Evolutionary conservation across 345 rosid genomes (phyloP).

Genomic region (Acer yangbiense): DNA sequence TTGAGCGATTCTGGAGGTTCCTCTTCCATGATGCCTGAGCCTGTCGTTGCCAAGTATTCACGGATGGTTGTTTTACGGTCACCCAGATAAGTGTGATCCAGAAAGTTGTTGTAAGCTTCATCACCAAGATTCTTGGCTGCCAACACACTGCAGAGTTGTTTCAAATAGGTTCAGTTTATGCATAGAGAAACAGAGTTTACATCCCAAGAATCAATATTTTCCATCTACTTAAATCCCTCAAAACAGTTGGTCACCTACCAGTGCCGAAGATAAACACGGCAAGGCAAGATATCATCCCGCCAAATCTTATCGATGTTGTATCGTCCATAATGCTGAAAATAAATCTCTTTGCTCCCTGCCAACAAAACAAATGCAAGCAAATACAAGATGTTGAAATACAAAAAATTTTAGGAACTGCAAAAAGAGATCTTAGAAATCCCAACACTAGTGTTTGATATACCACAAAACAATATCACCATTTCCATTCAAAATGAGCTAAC

Average conservation of each 20-base stretch:
- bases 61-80: slow-evolving; percentile 70
- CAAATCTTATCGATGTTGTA: slow-evolving; percentile 78
- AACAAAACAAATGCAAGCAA: background rate
- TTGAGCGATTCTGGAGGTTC: slow-evolving; percentile 78
- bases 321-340: slow-evolving; percentile 69
- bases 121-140: slow-evolving; percentile 84
- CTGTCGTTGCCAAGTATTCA: slow-evolving; percentile 62
- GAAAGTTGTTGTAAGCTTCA: slow-evolving; percentile 65
- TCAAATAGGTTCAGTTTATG: slow-evolving; percentile 13
- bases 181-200: background rate
- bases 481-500: background rate
- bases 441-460: too few species aligned
- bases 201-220: background rate
- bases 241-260: slow-evolving; percentile 43
- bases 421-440: too few species aligned
- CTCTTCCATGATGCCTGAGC: slow-evolving; percentile 90
- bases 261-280: slow-evolving; percentile 88
- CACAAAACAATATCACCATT: background rate
- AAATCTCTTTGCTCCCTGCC: slow-evolving; percentile 75
- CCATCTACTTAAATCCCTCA: background rate
- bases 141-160: slow-evolving; percentile 58
- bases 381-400: background rate
- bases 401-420: too few species aligned
- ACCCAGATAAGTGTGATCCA: slow-evolving; percentile 81
- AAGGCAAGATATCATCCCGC: slow-evolving; percentile 87